Evolutionary conservation across 768 basidiomycete genomes (phyloP).

Genomic region (Auricularia sp.): DNA sequence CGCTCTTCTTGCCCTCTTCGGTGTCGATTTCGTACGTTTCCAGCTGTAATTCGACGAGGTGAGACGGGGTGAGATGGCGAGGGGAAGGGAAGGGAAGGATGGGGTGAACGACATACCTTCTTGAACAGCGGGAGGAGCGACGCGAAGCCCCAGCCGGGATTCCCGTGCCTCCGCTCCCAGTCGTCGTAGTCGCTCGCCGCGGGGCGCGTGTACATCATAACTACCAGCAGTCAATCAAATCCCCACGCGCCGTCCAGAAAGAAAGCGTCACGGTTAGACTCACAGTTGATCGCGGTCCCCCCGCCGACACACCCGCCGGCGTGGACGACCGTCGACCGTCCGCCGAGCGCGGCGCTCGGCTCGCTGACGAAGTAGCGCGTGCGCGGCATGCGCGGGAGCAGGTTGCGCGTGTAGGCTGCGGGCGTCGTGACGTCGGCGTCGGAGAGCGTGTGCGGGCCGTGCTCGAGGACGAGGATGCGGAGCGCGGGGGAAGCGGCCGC

Average conservation of each 20-base stretch:
- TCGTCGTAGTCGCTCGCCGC: constrained; percentile 56
- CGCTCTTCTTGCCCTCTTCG: not conserved
- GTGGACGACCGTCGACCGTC: constrained; percentile 34
- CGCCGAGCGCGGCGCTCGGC: constrained; percentile 33
- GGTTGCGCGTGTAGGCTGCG: constrained; percentile 35
- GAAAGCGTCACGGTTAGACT: not conserved
- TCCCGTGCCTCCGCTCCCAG: constrained; percentile 41
- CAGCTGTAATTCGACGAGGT: too few species aligned
- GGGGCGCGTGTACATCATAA: constrained; percentile 46
- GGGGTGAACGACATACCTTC: constrained; percentile 31
- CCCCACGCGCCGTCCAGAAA: not conserved
- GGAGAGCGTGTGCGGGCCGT: constrained; percentile 41
- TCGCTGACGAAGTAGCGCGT: constrained; percentile 32
- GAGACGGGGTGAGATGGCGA: not conserved
- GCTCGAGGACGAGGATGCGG: constrained; percentile 52
- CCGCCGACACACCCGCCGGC: constrained; percentile 48
- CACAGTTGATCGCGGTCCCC: constrained; percentile 53
- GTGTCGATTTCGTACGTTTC: not conserved
- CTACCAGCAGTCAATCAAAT: constrained; percentile 16
- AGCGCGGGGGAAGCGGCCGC: constrained; percentile 41
- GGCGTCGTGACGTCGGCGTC: constrained; percentile 42
- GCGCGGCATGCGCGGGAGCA: constrained; percentile 28
- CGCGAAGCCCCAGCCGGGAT: constrained; percentile 51
- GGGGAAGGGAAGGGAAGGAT: not conserved
- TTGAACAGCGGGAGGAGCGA: constrained; percentile 46